A percentile compares a stretch with the other conserved stretches of the same genome.
Evolutionary conservation across 2,329 filamentous ascomycete genomes (phyloP).

Genomic region (Stenocarpella maydis): DNA sequence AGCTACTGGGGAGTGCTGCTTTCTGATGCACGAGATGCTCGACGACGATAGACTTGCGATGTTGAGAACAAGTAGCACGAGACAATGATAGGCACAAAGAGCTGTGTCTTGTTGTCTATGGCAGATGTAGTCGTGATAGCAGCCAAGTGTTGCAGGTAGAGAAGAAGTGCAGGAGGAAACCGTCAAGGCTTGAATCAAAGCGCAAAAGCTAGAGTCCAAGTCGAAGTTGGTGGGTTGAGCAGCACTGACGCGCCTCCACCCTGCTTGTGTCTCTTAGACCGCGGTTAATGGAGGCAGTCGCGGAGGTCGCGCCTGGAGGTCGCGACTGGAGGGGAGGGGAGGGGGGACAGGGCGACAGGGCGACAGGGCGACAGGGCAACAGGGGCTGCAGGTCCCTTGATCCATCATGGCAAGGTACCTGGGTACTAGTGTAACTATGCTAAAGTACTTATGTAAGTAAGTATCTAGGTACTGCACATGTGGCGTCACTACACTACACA

Average conservation of each 20-base stretch:
- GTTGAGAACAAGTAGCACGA: neutral
- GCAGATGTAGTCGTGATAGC: neutral
- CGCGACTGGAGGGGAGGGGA: too few species aligned
- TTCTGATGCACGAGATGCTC: neutral
- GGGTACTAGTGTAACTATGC: too few species aligned
- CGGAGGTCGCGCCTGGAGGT: constrained; percentile 8
- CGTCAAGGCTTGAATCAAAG: neutral
- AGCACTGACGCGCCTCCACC: constrained; percentile 25
- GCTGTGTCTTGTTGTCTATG: neutral
- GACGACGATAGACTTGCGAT: neutral
- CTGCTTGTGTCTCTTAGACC: constrained; percentile 16
- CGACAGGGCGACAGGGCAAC: neutral
- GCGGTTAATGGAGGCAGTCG: constrained; percentile 15
- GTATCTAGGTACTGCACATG: neutral
- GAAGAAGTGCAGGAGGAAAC: neutral
- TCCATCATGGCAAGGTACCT: neutral
- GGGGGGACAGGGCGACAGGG: too few species aligned
- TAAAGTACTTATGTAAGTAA: too few species aligned
- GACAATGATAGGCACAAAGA: neutral
- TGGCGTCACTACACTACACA: too few species aligned
- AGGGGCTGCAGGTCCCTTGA: neutral
- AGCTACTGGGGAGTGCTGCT: neutral
- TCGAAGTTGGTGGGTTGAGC: constrained; percentile 26
- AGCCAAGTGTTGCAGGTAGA: neutral
- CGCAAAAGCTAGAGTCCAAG: neutral